phyloP scores from a whole-genome alignment of 2,329 filamentous ascomycete species.

The Chlorencoelia australis region DNA sequence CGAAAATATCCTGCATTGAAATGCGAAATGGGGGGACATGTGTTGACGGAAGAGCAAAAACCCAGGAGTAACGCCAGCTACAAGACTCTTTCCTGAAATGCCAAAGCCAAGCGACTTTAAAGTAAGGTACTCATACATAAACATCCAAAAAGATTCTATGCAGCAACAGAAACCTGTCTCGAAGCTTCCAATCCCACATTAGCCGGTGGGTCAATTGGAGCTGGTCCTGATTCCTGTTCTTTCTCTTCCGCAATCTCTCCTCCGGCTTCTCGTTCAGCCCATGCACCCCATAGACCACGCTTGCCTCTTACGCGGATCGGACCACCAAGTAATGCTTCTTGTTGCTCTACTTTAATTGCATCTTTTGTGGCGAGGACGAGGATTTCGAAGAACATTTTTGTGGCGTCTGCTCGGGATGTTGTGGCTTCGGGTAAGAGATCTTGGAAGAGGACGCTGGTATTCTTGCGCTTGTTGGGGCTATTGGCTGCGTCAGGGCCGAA shows the following conservation, averaged over 20 bases:
- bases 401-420: conserved; percentile 81
- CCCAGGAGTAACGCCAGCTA: no score
- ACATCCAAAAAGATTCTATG: neutral
- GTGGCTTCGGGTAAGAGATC: conserved; percentile 74
- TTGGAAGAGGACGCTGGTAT: conserved; percentile 75
- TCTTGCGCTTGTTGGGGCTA: conserved; percentile 62
- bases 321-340: conserved; percentile 59
- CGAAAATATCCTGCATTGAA: no score
- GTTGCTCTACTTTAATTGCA: conserved; percentile 92
- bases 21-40: no score
- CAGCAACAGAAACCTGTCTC: conserved; percentile 3
- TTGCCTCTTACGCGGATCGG: conserved; percentile 81
- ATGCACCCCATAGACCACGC: conserved; percentile 90
- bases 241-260: conserved; percentile 42
- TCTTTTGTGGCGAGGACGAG: conserved; percentile 95
- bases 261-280: conserved; percentile 72
- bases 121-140: conserved; percentile 2
- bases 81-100: neutral
- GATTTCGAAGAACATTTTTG: conserved; percentile 99
- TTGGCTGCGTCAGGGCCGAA: conserved; percentile 67
- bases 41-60: no score
- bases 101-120: neutral
- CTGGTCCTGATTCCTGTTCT: no score
- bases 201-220: conserved; percentile 7
- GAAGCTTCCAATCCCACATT: conserved; percentile 5